phyloP scores from a whole-genome alignment of 2,329 filamentous ascomycete genomes.

The Fusarium nodosum region DNA sequence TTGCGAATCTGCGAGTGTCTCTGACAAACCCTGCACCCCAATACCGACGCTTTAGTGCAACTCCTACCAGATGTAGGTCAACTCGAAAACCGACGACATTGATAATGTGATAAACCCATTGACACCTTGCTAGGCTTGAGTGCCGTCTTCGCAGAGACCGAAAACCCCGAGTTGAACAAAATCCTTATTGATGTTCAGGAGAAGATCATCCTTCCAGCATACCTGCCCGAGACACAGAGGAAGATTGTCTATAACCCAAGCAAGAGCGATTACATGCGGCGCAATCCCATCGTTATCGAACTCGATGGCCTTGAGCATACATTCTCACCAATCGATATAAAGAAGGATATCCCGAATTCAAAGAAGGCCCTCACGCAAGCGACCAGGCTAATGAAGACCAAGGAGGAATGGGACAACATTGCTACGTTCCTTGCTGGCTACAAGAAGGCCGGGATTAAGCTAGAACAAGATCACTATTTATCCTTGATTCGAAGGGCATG shows the following conservation, averaged over 20 bases:
- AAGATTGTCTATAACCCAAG: slow-evolving; percentile 65
- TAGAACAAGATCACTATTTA: slow-evolving; percentile 54
- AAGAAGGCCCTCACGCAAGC: slow-evolving; percentile 56
- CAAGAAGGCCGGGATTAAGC: slow-evolving; percentile 57
- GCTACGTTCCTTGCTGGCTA: slow-evolving; percentile 65
- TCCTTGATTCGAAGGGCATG: slow-evolving; percentile 61
- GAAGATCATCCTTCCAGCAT: slow-evolving; percentile 72
- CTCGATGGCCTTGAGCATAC: slow-evolving; percentile 68
- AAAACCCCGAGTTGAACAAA: slow-evolving; percentile 66
- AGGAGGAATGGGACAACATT: slow-evolving; percentile 67
- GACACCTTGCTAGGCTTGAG: slow-evolving; percentile 49
- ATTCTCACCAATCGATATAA: slow-evolving; percentile 63
- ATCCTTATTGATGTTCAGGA: slow-evolving; percentile 67
- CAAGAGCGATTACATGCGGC: slow-evolving; percentile 63
- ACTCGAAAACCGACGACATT: not conserved
- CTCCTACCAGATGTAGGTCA: slow-evolving; percentile 50
- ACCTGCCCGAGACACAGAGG: slow-evolving; percentile 67
- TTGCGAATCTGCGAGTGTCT: slow-evolving; percentile 37
- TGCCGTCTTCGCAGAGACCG: slow-evolving; percentile 64
- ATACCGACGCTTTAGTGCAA: slow-evolving; percentile 51
- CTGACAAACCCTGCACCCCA: slow-evolving; percentile 14
- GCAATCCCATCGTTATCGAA: slow-evolving; percentile 70
- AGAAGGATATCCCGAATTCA: slow-evolving; percentile 60
- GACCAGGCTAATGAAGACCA: slow-evolving; percentile 61
- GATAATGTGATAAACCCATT: slow-evolving; percentile 27